Percentiles rank a stretch among this genome's conserved stretches.
Evolutionary conservation across 805 yeast genomes (phyloP).

Genomic region (Soucietia sequanensis): DNA sequence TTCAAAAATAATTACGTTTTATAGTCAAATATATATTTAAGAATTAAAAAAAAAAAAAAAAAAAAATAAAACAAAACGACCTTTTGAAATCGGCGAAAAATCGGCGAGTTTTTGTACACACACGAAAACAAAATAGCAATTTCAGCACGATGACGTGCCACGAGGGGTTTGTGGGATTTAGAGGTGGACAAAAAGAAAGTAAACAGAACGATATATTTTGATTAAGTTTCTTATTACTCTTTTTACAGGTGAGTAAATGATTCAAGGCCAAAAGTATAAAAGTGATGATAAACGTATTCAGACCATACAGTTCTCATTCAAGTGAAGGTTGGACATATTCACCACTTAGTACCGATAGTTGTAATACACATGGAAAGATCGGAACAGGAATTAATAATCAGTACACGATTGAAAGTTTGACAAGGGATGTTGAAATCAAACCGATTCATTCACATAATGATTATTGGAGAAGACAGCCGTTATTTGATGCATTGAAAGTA

Average conservation of each 20-base stretch:
- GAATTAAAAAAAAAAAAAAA: too few species aligned
- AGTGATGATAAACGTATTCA: conserved; percentile 17
- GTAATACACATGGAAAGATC: not conserved
- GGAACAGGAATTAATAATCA: not conserved
- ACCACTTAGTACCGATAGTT: not conserved
- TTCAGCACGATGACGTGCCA: not conserved
- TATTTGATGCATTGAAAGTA: conserved; percentile 53
- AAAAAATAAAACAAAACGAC: too few species aligned
- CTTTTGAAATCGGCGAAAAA: conserved; percentile 6
- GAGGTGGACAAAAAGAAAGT: too few species aligned
- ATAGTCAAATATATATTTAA: not conserved
- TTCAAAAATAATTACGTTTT: not conserved
- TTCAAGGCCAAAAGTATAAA: too few species aligned
- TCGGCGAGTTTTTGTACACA: conserved; percentile 5
- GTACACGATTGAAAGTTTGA: conserved; percentile 22
- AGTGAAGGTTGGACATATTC: conserved; percentile 5
- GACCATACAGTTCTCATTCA: conserved; percentile 5
- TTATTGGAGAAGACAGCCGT: conserved; percentile 59
- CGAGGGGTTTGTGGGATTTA: not conserved
- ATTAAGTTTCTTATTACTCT: too few species aligned
- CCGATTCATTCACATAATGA: conserved; percentile 69
- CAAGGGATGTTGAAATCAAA: conserved; percentile 38
- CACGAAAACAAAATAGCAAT: not conserved
- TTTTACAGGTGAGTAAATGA: not conserved
- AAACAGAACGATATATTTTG: too few species aligned